Conservation (phyloP, 768 basidiomycete species). For the Lactifluus echinatus region DNA sequence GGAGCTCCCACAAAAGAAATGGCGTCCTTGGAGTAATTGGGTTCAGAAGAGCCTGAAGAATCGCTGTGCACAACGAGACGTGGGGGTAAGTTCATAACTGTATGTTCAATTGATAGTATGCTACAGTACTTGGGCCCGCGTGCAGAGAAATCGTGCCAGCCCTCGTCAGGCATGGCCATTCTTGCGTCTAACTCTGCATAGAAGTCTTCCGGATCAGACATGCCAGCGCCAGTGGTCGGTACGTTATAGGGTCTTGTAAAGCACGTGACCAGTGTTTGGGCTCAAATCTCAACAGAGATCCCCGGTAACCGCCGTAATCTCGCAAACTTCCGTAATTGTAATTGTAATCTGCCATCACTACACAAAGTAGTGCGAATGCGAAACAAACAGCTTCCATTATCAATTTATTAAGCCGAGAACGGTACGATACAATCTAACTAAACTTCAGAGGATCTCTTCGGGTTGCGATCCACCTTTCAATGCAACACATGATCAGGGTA, state of each 20-base stretch:
- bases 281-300: not conserved
- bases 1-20: not conserved
- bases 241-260: not conserved
- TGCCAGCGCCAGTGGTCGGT: not conserved
- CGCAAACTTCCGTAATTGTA: no score
- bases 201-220: conserved; percentile 8
- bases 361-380: no score
- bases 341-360: no score
- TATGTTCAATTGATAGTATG: not conserved
- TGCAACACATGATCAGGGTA: conserved; percentile 25
- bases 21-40: not conserved
- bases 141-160: not conserved
- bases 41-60: not conserved
- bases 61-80: not conserved
- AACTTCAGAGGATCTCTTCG: no score
- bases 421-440: no score
- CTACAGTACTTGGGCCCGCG: not conserved
- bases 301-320: no score
- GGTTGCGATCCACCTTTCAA: not conserved
- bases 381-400: not conserved
- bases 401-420: no score
- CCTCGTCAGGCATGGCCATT: conserved; percentile 12
- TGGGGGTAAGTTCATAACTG: not conserved
- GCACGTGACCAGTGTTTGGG: not conserved
- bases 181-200: conserved; percentile 19